Evolutionary conservation across 164 flowering plant genomes (phyloP), one percentile per base, ranked within the genome.

Genomic region (Tetrastigma voinierianum): DNA sequence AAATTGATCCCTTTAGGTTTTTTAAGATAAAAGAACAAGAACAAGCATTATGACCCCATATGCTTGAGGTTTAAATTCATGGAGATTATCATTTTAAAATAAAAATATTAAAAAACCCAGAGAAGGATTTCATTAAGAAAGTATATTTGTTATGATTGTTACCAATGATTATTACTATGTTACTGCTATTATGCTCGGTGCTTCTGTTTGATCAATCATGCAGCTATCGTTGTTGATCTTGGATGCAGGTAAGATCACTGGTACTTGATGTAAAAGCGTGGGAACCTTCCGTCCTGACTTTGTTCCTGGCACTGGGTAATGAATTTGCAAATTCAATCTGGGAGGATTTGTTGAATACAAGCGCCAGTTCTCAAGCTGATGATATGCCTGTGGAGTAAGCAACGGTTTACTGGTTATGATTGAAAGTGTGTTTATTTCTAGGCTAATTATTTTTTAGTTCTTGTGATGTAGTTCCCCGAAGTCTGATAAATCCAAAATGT

Each of bases 231-330:
- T 58, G 9, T 60, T 61, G 48, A 61, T 48, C 64, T 56, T 18
- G 57, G 46, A 14, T 76, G 74, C 81, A 93, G 98, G 97, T 93
- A 51, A 87, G 98, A 70, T 93, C 98, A 19, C 77, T 93, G 71
- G 86, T 88, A 43, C 91, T 93, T 71, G 98, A 93, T 82, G 97
- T 93, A 16, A 93, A 88, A 77, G 96, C 83, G 18, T 90, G 98
- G 98, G 96, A 91, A 66, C 87, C 96, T 74, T 93, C 97, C 67
- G 91, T 93, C 56, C 80, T 93, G 73, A 59, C 72, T 57, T 72
- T 93, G 71, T 89, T 93, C 67, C 87, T 86, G 75, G 86, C 98
- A 46, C 81, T 93, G 80, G 98, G 98, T 44, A 93, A 93, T 78
- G 65, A 75, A 23, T 93, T 64, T 77, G 88, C 84, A 43, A 93